A percentile compares a stretch with the other conserved stretches of the same genome.
Conservation (phyloP, 192 early-diverging fungal species). For the Lunasporangiospora selenospora region DNA sequence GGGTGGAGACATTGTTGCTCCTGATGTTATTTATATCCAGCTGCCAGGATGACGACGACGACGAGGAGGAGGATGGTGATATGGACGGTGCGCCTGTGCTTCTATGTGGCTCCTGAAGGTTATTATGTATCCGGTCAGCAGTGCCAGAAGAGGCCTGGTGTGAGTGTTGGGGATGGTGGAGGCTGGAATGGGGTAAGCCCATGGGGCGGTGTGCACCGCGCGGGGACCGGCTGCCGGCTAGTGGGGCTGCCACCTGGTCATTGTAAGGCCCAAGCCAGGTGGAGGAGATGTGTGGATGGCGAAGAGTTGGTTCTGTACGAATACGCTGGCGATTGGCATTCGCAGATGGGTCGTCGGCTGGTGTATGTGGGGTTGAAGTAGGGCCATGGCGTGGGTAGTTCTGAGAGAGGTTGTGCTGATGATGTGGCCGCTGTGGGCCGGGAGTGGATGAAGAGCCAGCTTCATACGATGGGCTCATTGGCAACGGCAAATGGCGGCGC, state of each 20-base stretch:
- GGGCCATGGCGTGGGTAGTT: conserved; percentile 1
- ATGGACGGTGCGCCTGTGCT: conserved; percentile 8
- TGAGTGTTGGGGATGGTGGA: background rate
- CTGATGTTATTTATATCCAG: conserved; percentile 5
- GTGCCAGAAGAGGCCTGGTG: background rate
- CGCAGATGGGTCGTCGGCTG: conserved; percentile 12
- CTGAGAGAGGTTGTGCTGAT: conserved; percentile 1
- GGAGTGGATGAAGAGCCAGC: conserved; percentile 15
- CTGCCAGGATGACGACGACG: conserved; percentile 21
- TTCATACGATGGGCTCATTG: conserved; percentile 10
- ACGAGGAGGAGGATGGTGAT: too few species aligned
- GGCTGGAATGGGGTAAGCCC: background rate
- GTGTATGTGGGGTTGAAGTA: background rate
- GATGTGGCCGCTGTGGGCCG: conserved; percentile 4
- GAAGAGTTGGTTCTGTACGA: conserved; percentile 32
- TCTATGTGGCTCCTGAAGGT: background rate
- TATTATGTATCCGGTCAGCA: background rate
- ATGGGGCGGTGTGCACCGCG: conserved; percentile 18
- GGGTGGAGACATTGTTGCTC: background rate
- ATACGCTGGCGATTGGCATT: conserved; percentile 15
- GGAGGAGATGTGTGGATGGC: conserved; percentile 31
- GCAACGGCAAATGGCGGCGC: background rate
- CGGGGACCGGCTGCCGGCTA: conserved; percentile 11
- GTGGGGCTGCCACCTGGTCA: conserved; percentile 20
- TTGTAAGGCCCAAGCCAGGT: conserved; percentile 42